Evolutionary conservation across 192 early-diverging fungal species (phyloP), one percentile per base, ranked within the genome.

Genomic region (Backusella psychrophila): DNA sequence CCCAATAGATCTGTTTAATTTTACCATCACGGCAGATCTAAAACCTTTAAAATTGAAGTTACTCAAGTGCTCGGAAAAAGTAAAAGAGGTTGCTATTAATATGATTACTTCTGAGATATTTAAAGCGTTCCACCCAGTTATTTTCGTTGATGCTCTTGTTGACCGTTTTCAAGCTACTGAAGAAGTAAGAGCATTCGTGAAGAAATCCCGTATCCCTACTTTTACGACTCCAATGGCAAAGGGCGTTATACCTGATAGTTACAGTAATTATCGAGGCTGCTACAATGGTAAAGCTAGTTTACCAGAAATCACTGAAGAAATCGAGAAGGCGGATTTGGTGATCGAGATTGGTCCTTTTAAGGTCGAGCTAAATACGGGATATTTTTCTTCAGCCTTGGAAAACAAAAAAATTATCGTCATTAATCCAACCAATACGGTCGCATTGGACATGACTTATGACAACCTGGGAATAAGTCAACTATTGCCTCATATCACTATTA

Each of bases 171-270:
- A 82, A 44, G 34, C 75, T 0, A 73, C 53, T 29, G 67, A 80
- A 39, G 49, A 82, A 3, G 52, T 69, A 35, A 79, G 77, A 12
- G 72, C 77, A 14, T 34, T 86, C 1, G 35, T 67, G 14, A 72
- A 81, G 35, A 63, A 63, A 15, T 76, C 82, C 33, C 70, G 80
- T 1, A 82, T 86, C 38, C 84, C 82, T 41, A 66, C 81, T 17
- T 87, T 65, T 56, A 69, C 68, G 0, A 70, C 86, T 12, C 86
- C 86, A 6, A 87, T 87, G 86, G 85, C 85, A 26, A 87, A 84
- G 46, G 80, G 77, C 14, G 41, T 71, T 11, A 71, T 87, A n/a
- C 67, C 74, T 21, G 80, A 84, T 29, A 66, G 49, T 26, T 73
- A 75, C 39, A 39, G 44, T 17, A 63, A 77, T 42, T 86, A 72